These are phyloP conservation scores for Nicotiana paniculata DNA, from an alignment of 257 asterid genomes.

Conservation along the genomic window DNA sequence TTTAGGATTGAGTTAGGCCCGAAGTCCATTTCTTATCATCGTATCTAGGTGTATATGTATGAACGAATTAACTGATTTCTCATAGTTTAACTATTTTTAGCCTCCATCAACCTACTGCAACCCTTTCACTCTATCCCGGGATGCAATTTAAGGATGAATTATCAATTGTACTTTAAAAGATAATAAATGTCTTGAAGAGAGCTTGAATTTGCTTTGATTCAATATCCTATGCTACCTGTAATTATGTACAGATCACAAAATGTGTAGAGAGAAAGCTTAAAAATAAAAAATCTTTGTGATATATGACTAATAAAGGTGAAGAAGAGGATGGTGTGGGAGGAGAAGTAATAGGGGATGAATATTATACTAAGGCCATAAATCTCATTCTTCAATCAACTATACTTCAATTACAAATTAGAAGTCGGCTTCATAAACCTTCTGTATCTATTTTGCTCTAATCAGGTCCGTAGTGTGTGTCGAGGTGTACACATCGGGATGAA, in stretches of 20 bases:
- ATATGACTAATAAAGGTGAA: slow-evolving; percentile 36
- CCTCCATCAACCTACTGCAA: neutral
- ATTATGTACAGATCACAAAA: slow-evolving; percentile 23
- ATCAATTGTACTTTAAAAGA: neutral
- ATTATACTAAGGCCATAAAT: neutral
- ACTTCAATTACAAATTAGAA: neutral
- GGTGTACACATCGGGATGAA: neutral
- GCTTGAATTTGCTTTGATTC: neutral
- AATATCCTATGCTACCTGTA: slow-evolving; percentile 8
- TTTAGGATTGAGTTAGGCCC: too few species aligned
- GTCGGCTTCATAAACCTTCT: neutral
- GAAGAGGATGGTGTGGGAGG: slow-evolving; percentile 40
- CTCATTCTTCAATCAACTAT: neutral
- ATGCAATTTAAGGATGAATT: neutral
- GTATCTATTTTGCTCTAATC: neutral
- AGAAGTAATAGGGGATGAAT: slow-evolving; percentile 23
- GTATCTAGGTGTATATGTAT: neutral
- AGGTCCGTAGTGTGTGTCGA: neutral
- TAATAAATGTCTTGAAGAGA: neutral
- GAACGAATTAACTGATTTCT: neutral
- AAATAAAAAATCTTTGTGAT: slow-evolving; percentile 10
- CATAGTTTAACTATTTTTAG: neutral
- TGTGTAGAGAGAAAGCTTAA: slow-evolving; percentile 16
- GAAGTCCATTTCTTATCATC: too few species aligned
- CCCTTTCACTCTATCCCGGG: neutral